Evolutionary conservation across 192 early-diverging fungal species (phyloP).

Genomic region (Diversispora epigaea): DNA sequence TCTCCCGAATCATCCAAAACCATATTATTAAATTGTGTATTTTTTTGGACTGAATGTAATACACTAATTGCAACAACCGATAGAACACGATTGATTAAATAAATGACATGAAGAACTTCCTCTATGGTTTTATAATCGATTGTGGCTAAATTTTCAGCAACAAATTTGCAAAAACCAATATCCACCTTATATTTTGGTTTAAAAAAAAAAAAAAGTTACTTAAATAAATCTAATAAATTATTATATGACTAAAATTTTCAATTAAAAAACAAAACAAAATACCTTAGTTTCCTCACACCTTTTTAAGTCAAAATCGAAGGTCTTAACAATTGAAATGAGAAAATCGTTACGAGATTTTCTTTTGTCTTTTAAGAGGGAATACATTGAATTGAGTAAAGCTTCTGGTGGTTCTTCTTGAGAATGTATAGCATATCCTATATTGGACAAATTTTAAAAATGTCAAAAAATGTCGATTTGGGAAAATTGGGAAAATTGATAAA

Average conservation of each 20-base stretch:
- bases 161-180: constrained; percentile 65
- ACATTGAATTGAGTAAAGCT: constrained; percentile 67
- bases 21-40: constrained; percentile 21
- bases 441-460: neutral
- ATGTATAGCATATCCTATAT: constrained; percentile 35
- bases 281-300: neutral
- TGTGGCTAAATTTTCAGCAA: constrained; percentile 80
- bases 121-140: constrained; percentile 79
- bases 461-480: neutral
- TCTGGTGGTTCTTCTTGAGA: constrained; percentile 44
- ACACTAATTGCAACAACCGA: constrained; percentile 68
- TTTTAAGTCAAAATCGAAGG: constrained; percentile 62
- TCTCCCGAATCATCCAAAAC: neutral
- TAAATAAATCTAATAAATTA: neutral
- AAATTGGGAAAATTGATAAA: neutral
- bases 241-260: constrained; percentile 24
- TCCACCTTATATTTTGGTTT: constrained; percentile 40
- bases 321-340: constrained; percentile 63
- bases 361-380: constrained; percentile 65
- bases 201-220: neutral
- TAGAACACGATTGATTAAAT: constrained; percentile 70
- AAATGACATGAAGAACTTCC: constrained; percentile 76
- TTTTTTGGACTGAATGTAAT: constrained; percentile 46
- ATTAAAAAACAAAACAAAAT: neutral
- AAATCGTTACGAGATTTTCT: constrained; percentile 72